Evolutionary conservation across 2,329 filamentous ascomycete genomes (phyloP), one percentile per base, ranked within the genome.

Genomic region (Chrysoporthe cubensis): DNA sequence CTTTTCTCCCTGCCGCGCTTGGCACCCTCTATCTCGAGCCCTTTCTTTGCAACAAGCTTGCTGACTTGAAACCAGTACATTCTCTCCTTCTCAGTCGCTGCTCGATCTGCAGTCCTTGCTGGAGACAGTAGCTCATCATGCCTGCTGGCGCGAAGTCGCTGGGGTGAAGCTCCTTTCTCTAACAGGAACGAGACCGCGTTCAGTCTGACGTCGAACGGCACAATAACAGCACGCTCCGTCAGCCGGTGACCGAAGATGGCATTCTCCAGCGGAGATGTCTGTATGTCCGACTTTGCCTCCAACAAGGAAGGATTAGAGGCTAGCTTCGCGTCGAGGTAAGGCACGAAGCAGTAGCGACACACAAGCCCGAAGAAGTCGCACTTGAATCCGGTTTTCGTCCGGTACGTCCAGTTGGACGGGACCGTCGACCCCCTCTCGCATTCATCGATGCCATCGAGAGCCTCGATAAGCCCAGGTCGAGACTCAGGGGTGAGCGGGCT

Each of bases 191-290:
- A 50, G 7, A 50, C n/a, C 21, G 46, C 21, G 18, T 21, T 50
- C 8, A 21, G n/a, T 21, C 46, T 50, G n/a, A 21, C 18, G 3
- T 50, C 46, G 21, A 50, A 50, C 4, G 46, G 8, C 46, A 26
- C 46, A 9, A 0, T 0, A 3, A 3, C 8, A 9, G 46, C 3
- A 7, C 3, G 2, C 2, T 1, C 4, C 18, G 18, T 21, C 7
- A 50, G 0, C 2, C 1, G 8, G n/a, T 50, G n/a, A 11, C 46
- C 46, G 8, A 18, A 26, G 46, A 50, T 50, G n/a, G 8, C 46
- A 50, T 21, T 0, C n/a, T 21, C 46, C 13, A 50, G n/a, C 46
- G 18, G 46, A 48, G 18, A 21, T 2, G 26, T 1, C 6, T 11
- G 4, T 2, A 16, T 2, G 4, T 2, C 2, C 2, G 7, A 21